Percentiles rank a stretch among this genome's conserved stretches.
Conservation (phyloP, 164 flowering plant genomes). For the Sedum album region DNA sequence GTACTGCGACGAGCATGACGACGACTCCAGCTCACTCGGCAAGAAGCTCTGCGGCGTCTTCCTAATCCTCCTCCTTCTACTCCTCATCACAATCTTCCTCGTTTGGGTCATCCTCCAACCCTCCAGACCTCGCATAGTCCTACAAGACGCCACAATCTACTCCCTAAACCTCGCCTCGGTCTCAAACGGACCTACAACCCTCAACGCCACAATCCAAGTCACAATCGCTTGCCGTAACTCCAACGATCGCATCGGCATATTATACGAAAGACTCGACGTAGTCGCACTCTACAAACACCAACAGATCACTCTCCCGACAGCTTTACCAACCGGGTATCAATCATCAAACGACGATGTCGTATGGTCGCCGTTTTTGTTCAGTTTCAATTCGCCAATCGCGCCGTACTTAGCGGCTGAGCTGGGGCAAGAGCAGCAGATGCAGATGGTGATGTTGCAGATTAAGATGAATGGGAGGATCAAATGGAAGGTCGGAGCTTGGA, state of each 20-base stretch:
- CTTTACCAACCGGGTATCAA: constrained; percentile 13
- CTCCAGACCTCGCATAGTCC: neutral
- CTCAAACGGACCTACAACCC: neutral
- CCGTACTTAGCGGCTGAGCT: constrained; percentile 12
- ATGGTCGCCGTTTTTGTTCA: constrained; percentile 18
- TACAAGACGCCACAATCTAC: neutral
- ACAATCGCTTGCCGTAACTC: neutral
- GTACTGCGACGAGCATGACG: neutral
- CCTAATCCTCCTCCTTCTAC: neutral
- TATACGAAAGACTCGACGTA: neutral
- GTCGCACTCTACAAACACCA: neutral
- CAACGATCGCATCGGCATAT: neutral
- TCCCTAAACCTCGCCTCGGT: neutral
- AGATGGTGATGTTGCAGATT: constrained; percentile 8
- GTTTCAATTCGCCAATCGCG: constrained; percentile 13
- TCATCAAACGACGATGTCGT: constrained; percentile 15
- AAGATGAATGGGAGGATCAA: constrained; percentile 14
- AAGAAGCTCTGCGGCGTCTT: neutral
- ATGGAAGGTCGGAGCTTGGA: constrained; percentile 21
- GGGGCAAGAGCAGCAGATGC: constrained; percentile 9
- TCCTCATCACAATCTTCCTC: neutral
- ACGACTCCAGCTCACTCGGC: neutral
- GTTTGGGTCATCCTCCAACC: neutral
- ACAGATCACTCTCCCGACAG: constrained; percentile 3
- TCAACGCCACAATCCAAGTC: neutral